Evolutionary conservation across 2,329 filamentous ascomycete genomes (phyloP), one percentile per base, ranked within the genome.

Genomic region (Beauveria brongniartii): DNA sequence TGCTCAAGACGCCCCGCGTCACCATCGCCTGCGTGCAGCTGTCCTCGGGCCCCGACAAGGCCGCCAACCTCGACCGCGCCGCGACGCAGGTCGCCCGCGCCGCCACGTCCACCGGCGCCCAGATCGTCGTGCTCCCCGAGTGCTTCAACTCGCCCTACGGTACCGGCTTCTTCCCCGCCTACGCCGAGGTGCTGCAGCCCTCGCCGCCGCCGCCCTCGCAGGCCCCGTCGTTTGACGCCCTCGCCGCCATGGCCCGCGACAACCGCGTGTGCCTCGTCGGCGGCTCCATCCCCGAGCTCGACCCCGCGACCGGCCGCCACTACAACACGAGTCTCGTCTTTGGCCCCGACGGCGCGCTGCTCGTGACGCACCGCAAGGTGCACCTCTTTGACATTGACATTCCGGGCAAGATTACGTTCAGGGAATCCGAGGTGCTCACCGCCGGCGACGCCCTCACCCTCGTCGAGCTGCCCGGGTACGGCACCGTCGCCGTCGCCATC

Each of bases 91-190:
- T 97, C 62, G 82, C 91, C 64, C 87, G 91, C 73, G 93, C 94
- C 5, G 88, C 91, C 26, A 74, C 78, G 28, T 40, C 50, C 5
- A 78, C 78, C 3, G 93, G 93, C 66, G 91, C 93, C 63, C 86
- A 89, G 61, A 86, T 99, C 63, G 87, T 97, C 65, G 91, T 97
- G 40, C 84, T 99, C 20, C 94, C 94, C 41, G 94, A 99, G 78
- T 99, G 94, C 81, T 99, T 99, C 85, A 99, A 99, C 80, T 95
- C 90, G 47, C 94, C 94, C 9, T 99, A 99, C 75, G 94, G 94
- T 66, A 92, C 87, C 66, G 74, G 91, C 70, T 92, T 88, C 80
- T 99, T 99, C 77, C 88, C 92, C 59, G 84, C 87, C 63, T 97
- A 97, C 74, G 92, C 94, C 66, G 94, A 99, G 76, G 88, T 85